Evolutionary conservation across 225 moss, liverwort and hornwort genomes (phyloP), one percentile per base, ranked within the genome.

Genomic region (Physcomitrium patens): DNA sequence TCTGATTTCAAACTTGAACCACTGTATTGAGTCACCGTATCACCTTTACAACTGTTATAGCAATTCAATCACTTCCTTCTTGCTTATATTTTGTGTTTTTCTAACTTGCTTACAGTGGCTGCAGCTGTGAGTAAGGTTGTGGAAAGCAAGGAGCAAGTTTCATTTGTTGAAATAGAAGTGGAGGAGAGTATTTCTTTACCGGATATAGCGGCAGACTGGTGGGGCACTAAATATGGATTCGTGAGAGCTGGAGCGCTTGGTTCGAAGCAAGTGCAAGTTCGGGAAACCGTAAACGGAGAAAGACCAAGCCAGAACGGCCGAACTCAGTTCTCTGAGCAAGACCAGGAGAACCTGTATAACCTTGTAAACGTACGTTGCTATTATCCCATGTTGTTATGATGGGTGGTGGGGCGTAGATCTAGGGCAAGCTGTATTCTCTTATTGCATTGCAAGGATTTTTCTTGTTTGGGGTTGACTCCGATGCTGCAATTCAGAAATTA

Each of bases 191-290:
- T 27, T 47, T 50, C 78, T 53, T 14, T 83, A 31, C 77, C 79
- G 63, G 79, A 84, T 50, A 73, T 79, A 74, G 85, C 90, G 16
- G 80, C 69, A 55, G 85, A 94, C 73, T 96, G 96, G 96, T 96
- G 96, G 96, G 96, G 96, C 67, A 74, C 82, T 3, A 93, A 92
- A 59, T 88, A 76, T 70, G 96, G 96, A 26, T 96, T 96, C 73
- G 92, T 96, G 46, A 86, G 96, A 69, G 94, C 89, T 65, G 96
- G 96, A 63, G 81, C 79, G 13, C 86, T 96, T 54, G 96, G 94
- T 70, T 89, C 92, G 23, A 82, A 82, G 74, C 65, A 74, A 74
- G 66, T 31, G 8, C 74, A 15, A 74, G 86, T 83, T 56, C 77
- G 78, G 64, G 81, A 77, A 71, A 85, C 65, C 52, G 75, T 81